Evolutionary conservation across 306 rosid genomes (phyloP).

Genomic region (Ammopiptanthus mongolicus): DNA sequence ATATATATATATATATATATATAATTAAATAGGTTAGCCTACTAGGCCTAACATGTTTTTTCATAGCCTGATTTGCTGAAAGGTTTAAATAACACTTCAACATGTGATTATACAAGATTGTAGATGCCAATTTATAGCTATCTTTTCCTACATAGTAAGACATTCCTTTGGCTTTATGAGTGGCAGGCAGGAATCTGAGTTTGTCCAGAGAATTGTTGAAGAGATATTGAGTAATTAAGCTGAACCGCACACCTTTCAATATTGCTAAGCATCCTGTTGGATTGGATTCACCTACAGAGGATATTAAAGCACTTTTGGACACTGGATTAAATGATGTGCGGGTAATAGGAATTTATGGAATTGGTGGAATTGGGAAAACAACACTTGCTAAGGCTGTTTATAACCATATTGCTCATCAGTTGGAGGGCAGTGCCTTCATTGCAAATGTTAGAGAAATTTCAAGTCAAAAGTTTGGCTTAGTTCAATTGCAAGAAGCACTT

Average conservation of each 20-base stretch:
- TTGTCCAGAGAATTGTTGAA: slow-evolving; percentile 9
- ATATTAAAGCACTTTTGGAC: background rate
- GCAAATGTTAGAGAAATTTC: slow-evolving; percentile 21
- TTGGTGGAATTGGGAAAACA: slow-evolving; percentile 2
- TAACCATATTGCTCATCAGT: background rate
- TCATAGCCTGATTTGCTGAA: too few species aligned
- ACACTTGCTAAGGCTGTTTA: slow-evolving; percentile 13
- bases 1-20: too few species aligned
- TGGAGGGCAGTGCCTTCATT: slow-evolving; percentile 6
- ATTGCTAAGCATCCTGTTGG: slow-evolving; percentile 17
- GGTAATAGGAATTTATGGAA: background rate
- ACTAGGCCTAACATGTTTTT: too few species aligned
- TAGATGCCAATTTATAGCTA: background rate
- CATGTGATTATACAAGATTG: background rate
- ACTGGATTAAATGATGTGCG: background rate
- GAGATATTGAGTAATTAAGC: background rate
- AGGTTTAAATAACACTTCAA: background rate
- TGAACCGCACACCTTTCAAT: background rate
- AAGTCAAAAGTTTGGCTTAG: background rate
- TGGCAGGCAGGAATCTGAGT: slow-evolving; percentile 11
- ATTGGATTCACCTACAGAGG: background rate
- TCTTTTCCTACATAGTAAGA: background rate
- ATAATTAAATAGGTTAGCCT: too few species aligned
- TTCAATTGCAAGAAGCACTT: background rate
- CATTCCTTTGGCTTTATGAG: background rate